phyloP scores from a whole-genome alignment of 179 eudicot genomes.

The Camellia oleifera region DNA sequence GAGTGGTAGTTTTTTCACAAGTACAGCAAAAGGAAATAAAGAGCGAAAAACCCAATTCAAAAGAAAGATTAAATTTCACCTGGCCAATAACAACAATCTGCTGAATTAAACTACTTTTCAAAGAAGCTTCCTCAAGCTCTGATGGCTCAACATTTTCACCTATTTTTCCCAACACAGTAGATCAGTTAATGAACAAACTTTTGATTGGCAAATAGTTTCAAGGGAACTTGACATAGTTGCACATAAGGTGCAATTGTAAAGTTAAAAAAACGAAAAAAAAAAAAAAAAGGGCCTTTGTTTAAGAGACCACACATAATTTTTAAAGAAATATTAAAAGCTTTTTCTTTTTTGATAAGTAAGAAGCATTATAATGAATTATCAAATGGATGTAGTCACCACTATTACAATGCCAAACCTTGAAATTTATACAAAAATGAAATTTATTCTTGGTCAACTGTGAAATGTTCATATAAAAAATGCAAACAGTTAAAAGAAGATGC shows the following conservation, averaged over 20 bases:
- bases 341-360: neutral
- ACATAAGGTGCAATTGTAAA: slow-evolving; percentile 5
- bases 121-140: slow-evolving; percentile 89
- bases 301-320: neutral
- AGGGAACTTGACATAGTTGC: neutral
- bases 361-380: neutral
- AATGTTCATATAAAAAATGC: too few relatives aligned
- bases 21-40: neutral
- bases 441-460: too few relatives aligned
- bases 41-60: neutral
- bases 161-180: slow-evolving; percentile 23
- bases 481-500: too few relatives aligned
- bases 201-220: neutral
- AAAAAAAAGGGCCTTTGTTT: neutral
- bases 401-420: neutral
- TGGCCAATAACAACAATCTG: slow-evolving; percentile 94
- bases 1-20: neutral
- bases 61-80: slow-evolving; percentile 35
- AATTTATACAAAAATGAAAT: too few relatives aligned
- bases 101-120: slow-evolving; percentile 76
- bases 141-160: slow-evolving; percentile 99
- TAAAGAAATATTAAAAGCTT: neutral
- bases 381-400: neutral
- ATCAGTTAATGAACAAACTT: neutral
- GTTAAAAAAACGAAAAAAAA: too few relatives aligned